Conservation (phyloP, 495 filamentous ascomycete genomes). For the Xylaria intraflava region DNA sequence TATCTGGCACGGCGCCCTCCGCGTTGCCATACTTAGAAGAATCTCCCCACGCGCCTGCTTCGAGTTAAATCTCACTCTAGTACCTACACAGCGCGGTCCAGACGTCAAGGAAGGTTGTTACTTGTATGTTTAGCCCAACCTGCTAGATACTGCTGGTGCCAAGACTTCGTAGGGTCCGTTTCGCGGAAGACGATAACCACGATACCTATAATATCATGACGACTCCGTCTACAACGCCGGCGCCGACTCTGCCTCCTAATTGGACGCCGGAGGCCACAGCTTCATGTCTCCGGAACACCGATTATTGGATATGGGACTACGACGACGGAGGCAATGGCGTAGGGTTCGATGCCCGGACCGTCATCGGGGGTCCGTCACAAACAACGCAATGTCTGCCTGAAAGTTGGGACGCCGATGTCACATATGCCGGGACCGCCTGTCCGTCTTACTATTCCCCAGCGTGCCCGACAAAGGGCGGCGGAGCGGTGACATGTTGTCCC, state of each 20-base stretch:
- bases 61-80: too few species aligned
- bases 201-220: neutral
- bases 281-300: slow-evolving; percentile 17
- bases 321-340: too few species aligned
- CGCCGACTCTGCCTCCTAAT: slow-evolving; percentile 11
- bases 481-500: slow-evolving; percentile 23
- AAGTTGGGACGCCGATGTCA: slow-evolving; percentile 14
- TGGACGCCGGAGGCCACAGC: slow-evolving; percentile 16
- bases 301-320: slow-evolving; percentile 26
- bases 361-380: slow-evolving; percentile 25
- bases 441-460: slow-evolving; percentile 21
- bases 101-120: too few species aligned
- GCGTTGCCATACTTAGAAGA: too few species aligned
- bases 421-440: slow-evolving; percentile 20
- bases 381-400: slow-evolving; percentile 21
- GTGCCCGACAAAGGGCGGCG: slow-evolving; percentile 3
- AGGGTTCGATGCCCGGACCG: slow-evolving; percentile 23
- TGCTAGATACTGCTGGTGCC: too few species aligned
- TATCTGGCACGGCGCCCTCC: too few species aligned
- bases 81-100: too few species aligned
- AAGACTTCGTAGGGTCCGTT: too few species aligned
- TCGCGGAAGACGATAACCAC: too few species aligned
- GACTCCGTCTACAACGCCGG: neutral
- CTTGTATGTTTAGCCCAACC: too few species aligned
- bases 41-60: too few species aligned